Evolutionary conservation across 78 protist species (phyloP), one percentile per base, ranked within the genome.

Genomic region (Emiliania huxleyi): DNA sequence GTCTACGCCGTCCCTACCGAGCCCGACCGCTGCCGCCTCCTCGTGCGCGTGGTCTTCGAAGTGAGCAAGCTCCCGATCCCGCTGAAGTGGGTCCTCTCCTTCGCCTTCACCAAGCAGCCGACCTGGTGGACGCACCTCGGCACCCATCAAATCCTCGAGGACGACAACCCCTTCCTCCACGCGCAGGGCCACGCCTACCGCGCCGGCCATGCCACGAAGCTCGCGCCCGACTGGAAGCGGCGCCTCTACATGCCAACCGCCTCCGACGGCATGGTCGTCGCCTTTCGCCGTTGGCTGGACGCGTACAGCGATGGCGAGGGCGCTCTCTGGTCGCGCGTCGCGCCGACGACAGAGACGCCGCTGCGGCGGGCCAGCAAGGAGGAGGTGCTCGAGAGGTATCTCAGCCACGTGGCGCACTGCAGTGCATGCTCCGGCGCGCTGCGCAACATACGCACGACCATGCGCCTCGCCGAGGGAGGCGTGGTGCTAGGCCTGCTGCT

Each of bases 111-210:
- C 26, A n/a, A 12, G 35, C 90, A 8, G 5, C 26, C 45, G 26
- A 12, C 3, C 8, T 73, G 18, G 45, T 3, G 42, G n/a, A 5
- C 19, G 42, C 90, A 85, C 69, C 37, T 85, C 35, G 2, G 8
- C 69, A 85, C 21, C 71, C 90, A 85, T 69, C 21, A 6, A 45
- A 33, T 85, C 42, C 90, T 85, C 43, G 90, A 85, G 69, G 90
- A 85, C 69, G 90, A 85, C 69, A 85, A 85, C 69, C 19, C 33
- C 29, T 85, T 85, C 69, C 90, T 85, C 23, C 90, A 85, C 90
- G 26, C 52, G 26, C 90, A 85, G 25, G 90, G 35, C 40, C 56
- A 29, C 90, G 62, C 62, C 12, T 25, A 23, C 56, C 49, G 15
- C 49, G 49, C 1, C n/a, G 43, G 15, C n/a, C 21, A 15, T 0